phyloP scores from a whole-genome alignment of 495 filamentous ascomycete genomes.

The Podospora bellae-mahoneyi region DNA sequence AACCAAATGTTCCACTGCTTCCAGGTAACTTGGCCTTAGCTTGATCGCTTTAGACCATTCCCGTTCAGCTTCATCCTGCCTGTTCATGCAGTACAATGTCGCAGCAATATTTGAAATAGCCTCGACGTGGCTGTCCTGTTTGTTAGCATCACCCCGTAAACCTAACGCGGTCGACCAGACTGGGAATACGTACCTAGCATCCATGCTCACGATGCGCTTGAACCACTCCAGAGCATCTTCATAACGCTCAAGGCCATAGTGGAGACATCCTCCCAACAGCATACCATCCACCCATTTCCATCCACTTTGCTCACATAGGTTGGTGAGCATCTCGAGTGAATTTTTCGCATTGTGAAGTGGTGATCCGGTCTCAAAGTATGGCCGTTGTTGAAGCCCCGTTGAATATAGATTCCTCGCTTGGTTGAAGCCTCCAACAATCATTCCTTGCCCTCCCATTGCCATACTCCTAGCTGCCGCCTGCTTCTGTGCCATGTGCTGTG shows the following conservation, averaged over 20 bases:
- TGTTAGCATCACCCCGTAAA: constrained; percentile 29
- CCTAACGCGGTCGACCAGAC: background rate
- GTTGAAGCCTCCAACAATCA: constrained; percentile 12
- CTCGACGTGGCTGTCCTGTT: constrained; percentile 71
- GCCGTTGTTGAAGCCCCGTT: constrained; percentile 18
- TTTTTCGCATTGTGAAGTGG: constrained; percentile 55
- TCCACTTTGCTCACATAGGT: constrained; percentile 77
- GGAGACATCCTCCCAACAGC: constrained; percentile 85
- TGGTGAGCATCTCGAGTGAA: constrained; percentile 75
- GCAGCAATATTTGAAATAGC: constrained; percentile 92
- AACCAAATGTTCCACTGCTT: constrained; percentile 94
- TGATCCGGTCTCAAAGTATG: constrained; percentile 25
- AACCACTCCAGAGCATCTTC: constrained; percentile 87
- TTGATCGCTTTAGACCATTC: constrained; percentile 84
- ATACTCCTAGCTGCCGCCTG: constrained; percentile 20
- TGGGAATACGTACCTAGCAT: constrained; percentile 60
- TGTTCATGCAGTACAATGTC: constrained; percentile 77
- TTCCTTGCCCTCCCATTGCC: constrained; percentile 19
- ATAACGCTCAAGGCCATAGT: constrained; percentile 88
- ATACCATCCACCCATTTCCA: constrained; percentile 98
- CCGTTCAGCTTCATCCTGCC: constrained; percentile 77
- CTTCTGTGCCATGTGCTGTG: constrained; percentile 28
- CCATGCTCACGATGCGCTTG: constrained; percentile 73
- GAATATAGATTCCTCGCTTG: constrained; percentile 16
- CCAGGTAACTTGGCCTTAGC: constrained; percentile 83